Percentiles rank a stretch among this genome's conserved stretches.
Conservation (phyloP, 805 yeast species). For the Jamesozyma lodderae region DNA sequence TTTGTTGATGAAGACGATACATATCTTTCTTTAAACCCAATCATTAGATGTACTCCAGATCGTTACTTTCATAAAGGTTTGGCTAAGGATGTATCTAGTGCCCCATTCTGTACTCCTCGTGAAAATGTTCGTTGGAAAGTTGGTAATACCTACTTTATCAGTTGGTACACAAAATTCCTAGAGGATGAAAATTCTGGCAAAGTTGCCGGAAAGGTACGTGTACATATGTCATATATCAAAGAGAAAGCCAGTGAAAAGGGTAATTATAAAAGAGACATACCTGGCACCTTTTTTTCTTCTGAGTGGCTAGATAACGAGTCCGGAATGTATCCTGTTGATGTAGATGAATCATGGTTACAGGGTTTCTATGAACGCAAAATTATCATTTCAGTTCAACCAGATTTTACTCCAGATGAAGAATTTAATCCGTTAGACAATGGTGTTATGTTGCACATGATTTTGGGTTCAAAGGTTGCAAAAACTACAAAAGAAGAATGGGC, state of each 20-base stretch:
- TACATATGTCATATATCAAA: conserved; percentile 59
- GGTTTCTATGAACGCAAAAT: conserved; percentile 46
- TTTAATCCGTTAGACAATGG: conserved; percentile 47
- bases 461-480: conserved; percentile 35
- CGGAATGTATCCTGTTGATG: conserved; percentile 57
- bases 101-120: conserved; percentile 79
- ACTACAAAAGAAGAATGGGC: conserved; percentile 36
- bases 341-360: conserved; percentile 56
- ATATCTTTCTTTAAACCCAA: conserved; percentile 62
- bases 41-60: conserved; percentile 80
- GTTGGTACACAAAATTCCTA: conserved; percentile 73
- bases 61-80: conserved; percentile 55
- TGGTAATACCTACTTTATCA: conserved; percentile 61
- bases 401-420: conserved; percentile 53
- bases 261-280: conserved; percentile 37
- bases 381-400: conserved; percentile 67
- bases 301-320: conserved; percentile 60
- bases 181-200: conserved; percentile 28
- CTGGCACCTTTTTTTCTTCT: conserved; percentile 49
- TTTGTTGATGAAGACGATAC: conserved; percentile 62
- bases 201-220: conserved; percentile 49
- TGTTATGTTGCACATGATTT: conserved; percentile 38
- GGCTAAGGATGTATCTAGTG: conserved; percentile 46
- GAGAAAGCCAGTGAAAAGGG: conserved; percentile 52
- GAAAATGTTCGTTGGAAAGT: conserved; percentile 49